Base-by-base conservation (phyloP, 768 basidiomycete species). In the Chalciporus pseudorubinellus region DNA sequence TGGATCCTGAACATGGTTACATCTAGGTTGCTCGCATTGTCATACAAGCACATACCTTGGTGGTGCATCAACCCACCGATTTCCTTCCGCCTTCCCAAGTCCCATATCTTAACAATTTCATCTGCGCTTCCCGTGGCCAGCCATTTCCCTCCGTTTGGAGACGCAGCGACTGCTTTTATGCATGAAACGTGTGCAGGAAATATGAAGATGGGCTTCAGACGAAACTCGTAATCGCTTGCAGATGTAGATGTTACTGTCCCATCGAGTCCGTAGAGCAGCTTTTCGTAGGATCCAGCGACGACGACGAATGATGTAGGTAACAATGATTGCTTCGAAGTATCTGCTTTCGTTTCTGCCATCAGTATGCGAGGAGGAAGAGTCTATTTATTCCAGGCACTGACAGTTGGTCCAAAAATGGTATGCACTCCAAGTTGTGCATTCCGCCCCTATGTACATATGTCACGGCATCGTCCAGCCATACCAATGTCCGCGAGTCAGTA, bases 71-170 rank as follows among this genome's bases (percentile, higher is more conserved):
- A 72, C 40, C 89, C 91, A 28, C 97, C 97, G 46, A 99, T 81
- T 69, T 99, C 95, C 72, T 97, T 97, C 68, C 85, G 76, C 63
- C 94, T 75, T 48, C 85, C 79, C 53, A 99, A 69, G 73, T 98
- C 94, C 97, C 97, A 99, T 9, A 99, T 85, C 68, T 98, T 98
- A 60, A 98, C 74, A 44, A 95, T 89, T 68, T 98, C 97, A 65
- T 99, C 97, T n/a, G 89, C 81, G 57, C 92, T 92, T 7, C 94
- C 97, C 0, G 89, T 93, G 8, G 93, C 95, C 14, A 98, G 77
- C 93, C 94, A 98, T 72, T 97, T 98, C 1, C 93, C 93, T 28
- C 94, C 93, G 3, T 81, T 71, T 3, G 93, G 93, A 0, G 89
- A 89, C 0, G 91, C 89, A 3, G 93, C 87, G 26, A 95, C 87